A percentile compares a stretch with the other conserved stretches of the same genome.
Evolutionary conservation across 345 rosid genomes (phyloP).

Genomic region (Citrus inodora): DNA sequence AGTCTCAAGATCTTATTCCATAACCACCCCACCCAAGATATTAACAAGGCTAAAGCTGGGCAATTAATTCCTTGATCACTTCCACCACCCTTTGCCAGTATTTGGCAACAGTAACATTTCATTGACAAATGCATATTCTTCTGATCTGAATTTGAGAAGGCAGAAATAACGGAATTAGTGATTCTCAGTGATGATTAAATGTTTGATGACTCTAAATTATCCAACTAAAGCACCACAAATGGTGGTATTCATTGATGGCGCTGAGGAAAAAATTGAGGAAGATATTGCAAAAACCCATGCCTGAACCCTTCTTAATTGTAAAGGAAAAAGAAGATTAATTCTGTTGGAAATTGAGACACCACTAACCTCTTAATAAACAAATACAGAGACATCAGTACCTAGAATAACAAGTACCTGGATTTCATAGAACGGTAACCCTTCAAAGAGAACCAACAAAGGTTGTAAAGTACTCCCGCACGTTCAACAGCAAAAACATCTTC

Average conservation of each 20-base stretch:
- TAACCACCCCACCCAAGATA: neutral
- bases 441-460: constrained; percentile 60
- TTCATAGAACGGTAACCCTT: constrained; percentile 43
- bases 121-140: neutral
- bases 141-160: neutral
- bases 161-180: neutral
- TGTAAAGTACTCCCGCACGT: constrained; percentile 62
- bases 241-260: neutral
- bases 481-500: constrained; percentile 67
- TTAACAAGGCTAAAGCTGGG: neutral
- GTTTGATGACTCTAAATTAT: neutral
- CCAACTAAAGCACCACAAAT: neutral
- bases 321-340: neutral
- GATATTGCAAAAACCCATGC: neutral
- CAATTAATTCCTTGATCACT: neutral
- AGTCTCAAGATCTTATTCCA: neutral
- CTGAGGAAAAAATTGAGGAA: neutral
- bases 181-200: neutral
- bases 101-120: neutral
- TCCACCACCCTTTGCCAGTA: neutral
- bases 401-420: constrained; percentile 45
- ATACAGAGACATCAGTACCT: neutral
- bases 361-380: neutral
- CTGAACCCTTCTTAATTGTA: neutral
- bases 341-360: neutral